A percentile compares a stretch with the other conserved stretches of the same genome.
These are phyloP conservation scores for Phytophthora hibernalis DNA, from an alignment of 352 stramenopile genomes.

Conservation along the genomic window DNA sequence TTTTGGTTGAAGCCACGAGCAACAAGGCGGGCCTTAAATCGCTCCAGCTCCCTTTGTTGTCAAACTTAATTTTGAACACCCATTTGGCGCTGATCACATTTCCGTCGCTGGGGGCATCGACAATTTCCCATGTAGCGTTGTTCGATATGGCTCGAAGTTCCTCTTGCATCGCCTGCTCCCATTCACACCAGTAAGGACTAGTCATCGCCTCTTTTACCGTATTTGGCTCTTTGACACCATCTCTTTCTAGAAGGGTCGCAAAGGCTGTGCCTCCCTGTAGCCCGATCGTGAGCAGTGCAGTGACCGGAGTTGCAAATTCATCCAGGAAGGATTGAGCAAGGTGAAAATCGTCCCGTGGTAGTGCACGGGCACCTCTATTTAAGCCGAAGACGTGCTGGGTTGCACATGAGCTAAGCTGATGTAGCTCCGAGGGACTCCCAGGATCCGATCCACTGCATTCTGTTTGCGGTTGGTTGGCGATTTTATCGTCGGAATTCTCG, in stretches of 20 bases:
- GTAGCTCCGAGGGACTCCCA: neutral
- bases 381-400: conserved; percentile 2
- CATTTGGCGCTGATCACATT: neutral
- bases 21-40: conserved; percentile 10
- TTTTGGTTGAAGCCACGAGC: conserved; percentile 8
- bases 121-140: neutral
- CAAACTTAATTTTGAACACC: conserved; percentile 2
- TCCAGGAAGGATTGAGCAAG: conserved; percentile 6
- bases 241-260: neutral
- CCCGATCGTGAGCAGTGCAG: neutral
- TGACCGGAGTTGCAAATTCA: neutral
- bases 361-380: neutral
- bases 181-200: neutral
- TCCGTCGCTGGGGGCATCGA: neutral
- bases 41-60: conserved; percentile 3
- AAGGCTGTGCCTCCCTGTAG: neutral
- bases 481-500: neutral
- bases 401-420: neutral
- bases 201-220: neutral
- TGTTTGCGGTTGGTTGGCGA: neutral
- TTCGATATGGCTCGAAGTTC: neutral
- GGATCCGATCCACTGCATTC: neutral
- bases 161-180: conserved; percentile 1
- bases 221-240: neutral
- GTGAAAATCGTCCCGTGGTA: neutral